Base-by-base conservation (phyloP, 306 rosid species). In the Corylus avellana region DNA sequence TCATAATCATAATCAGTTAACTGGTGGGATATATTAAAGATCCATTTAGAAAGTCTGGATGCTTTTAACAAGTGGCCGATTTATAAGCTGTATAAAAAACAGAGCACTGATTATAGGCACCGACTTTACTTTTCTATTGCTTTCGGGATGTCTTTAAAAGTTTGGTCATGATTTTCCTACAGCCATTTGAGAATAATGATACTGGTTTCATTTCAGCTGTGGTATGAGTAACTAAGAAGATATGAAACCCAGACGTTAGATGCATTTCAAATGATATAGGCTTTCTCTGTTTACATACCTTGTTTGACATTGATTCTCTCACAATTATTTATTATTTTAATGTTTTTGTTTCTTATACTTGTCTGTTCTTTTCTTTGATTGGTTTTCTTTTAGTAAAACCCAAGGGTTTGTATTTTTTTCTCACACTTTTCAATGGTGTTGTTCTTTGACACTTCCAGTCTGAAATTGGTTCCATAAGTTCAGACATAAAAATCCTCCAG, bases 401-500 rank as follows among this genome's bases (percentile, higher is more conserved):
- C 70, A 16, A 63, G 51, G 1, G 42, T 37, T 64, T 37, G 47
- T 4, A 14, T 64, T 64, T 37, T 64, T 56, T 8, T n/a, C 29
- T 56, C 20, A 6, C 25, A 64, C 70, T 35, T 64, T 64, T 64
- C 27, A 67, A 18, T 17, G 7, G 25, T 17, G 27, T 42, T 67
- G 48, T 75, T 79, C 12, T 37, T 39, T 75, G 77, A 70, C 81
- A 63, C 68, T 48, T 42, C 81, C 95, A 94, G 99, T 73, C 84
- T 48, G 98, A 95, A 84, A 95, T 95, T 87, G 99, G 98, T 86
- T 95, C 98, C 54, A 95, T 95, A 71, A 95, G 98, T 87, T 90
- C 99, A 58, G 99, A 95, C 86, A 95, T 95, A 81, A 95, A 93
- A 80, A 85, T 95, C 79, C 97, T 95, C 74, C 99, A 95, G 77